phyloP scores from a whole-genome alignment of 208 protist genomes.

The Naegleria fowleri region DNA sequence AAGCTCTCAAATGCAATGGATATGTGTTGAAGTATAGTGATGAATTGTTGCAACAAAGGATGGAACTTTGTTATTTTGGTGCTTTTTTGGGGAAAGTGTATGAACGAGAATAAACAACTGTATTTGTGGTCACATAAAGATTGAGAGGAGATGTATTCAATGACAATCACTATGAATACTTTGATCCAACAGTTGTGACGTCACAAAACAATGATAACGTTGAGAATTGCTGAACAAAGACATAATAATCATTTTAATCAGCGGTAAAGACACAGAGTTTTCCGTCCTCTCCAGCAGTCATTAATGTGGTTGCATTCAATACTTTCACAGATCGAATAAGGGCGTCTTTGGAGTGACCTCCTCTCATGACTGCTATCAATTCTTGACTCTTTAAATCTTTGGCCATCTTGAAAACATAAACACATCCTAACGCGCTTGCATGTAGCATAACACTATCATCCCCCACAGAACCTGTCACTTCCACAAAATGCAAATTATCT shows the following conservation, averaged over 20 bases:
- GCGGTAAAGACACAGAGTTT: not conserved
- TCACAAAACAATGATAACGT: too few relatives aligned
- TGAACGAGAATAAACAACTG: too few relatives aligned
- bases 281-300: not conserved
- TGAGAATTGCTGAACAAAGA: not conserved
- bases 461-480: not conserved
- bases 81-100: too few relatives aligned
- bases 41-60: too few relatives aligned
- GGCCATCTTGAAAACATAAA: not conserved
- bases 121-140: too few relatives aligned
- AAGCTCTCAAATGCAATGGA: too few relatives aligned
- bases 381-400: not conserved
- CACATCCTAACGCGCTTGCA: not conserved
- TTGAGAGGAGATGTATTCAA: too few relatives aligned
- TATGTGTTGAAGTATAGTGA: too few relatives aligned
- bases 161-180: too few relatives aligned
- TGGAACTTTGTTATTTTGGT: too few relatives aligned
- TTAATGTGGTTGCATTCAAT: not conserved
- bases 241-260: too few relatives aligned
- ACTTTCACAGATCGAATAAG: not conserved
- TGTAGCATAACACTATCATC: conserved; percentile 4
- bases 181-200: too few relatives aligned
- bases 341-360: not conserved
- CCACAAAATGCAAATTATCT: not conserved
- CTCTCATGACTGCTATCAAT: not conserved